phyloP scores from a whole-genome alignment of 305 asterid genomes.

The Petunia hybrid region DNA sequence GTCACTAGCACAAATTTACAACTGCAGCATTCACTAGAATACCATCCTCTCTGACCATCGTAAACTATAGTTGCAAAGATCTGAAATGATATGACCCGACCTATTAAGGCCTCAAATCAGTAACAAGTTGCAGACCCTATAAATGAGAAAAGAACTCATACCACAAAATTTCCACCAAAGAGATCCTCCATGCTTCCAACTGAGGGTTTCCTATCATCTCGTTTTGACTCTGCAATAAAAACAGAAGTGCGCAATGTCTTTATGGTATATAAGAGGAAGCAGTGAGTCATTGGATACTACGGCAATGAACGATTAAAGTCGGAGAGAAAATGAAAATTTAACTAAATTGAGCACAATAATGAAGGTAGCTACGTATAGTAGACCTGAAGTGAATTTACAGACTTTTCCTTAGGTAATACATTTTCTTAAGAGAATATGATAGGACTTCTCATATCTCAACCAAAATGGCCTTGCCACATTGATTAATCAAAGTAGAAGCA shows the following conservation, averaged over 20 bases:
- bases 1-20: background rate
- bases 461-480: background rate
- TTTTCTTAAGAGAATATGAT: background rate
- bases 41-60: background rate
- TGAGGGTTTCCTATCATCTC: conserved; percentile 41
- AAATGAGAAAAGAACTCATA: conserved; percentile 35
- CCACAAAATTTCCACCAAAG: conserved; percentile 64
- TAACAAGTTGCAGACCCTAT: conserved; percentile 11
- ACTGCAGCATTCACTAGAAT: background rate
- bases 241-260: background rate
- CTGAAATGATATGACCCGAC: conserved; percentile 8
- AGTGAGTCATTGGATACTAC: conserved; percentile 3
- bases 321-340: background rate
- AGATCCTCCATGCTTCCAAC: conserved; percentile 58
- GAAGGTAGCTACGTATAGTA: background rate
- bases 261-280: background rate
- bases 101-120: conserved; percentile 16
- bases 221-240: conserved; percentile 50
- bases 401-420: background rate
- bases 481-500: background rate
- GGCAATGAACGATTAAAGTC: background rate
- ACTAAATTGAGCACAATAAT: background rate
- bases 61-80: background rate
- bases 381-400: background rate
- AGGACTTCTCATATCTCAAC: background rate